Percentiles rank a stretch among this genome's conserved stretches.
These are phyloP conservation scores for Astrocystis sublimbata DNA, from an alignment of 495 filamentous ascomycete species.

Conservation along the genomic window DNA sequence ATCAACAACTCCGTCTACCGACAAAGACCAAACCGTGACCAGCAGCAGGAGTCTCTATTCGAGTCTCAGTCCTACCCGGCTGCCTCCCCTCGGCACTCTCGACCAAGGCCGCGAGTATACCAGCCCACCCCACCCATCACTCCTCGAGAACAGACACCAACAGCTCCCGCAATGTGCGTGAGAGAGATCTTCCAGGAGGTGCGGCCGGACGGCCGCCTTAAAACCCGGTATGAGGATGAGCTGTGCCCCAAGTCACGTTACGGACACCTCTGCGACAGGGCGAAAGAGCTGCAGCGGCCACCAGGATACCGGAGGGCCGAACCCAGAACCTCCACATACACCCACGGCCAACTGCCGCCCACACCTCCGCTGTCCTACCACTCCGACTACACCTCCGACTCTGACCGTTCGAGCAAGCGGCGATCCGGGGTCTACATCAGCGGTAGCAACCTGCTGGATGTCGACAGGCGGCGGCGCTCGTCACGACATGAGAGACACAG, in stretches of 20 bases:
- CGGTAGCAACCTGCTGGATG: constrained; percentile 31
- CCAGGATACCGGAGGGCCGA: constrained; percentile 23
- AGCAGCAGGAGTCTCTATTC: constrained; percentile 20
- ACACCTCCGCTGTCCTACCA: constrained; percentile 43
- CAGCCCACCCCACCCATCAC: constrained; percentile 30
- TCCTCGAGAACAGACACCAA: constrained; percentile 27
- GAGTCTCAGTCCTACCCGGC: constrained; percentile 8
- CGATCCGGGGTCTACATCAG: constrained; percentile 37
- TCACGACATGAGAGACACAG: constrained; percentile 16
- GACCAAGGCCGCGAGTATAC: constrained; percentile 22
- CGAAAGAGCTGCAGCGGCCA: constrained; percentile 18
- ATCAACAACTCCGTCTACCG: constrained; percentile 35
- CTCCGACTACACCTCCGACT: constrained; percentile 41
- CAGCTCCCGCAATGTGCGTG: constrained; percentile 44
- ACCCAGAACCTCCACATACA: constrained; percentile 27
- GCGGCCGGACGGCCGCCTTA: constrained; percentile 26
- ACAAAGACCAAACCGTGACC: constrained; percentile 22
- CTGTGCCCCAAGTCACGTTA: constrained; percentile 20
- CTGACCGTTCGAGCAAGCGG: constrained; percentile 32
- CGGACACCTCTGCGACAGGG: constrained; percentile 22
- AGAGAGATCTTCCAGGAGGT: constrained; percentile 37
- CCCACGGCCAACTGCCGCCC: constrained; percentile 30
- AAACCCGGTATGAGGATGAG: constrained; percentile 5
- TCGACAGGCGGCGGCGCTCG: constrained; percentile 31
- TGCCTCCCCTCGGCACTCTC: constrained; percentile 19